Percentiles rank a stretch among this genome's conserved stretches.
Conservation (phyloP, 106 monocot species). For the Dendrobium chrysotoxum region DNA sequence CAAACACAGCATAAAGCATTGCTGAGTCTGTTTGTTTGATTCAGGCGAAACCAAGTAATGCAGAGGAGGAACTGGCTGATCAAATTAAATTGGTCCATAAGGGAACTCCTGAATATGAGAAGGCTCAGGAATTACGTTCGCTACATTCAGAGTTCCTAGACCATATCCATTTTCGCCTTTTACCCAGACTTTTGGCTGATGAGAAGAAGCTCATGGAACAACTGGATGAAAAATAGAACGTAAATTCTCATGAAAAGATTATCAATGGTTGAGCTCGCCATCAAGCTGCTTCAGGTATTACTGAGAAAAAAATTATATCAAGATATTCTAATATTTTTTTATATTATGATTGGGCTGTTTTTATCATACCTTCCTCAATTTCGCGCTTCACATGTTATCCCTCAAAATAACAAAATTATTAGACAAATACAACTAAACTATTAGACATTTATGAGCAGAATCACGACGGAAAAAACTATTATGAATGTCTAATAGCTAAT, state of each 20-base stretch:
- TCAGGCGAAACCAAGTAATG: neutral
- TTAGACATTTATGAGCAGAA: too few species aligned
- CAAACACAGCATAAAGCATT: neutral
- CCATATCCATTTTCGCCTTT: neutral
- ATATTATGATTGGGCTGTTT: too few species aligned
- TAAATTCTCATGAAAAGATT: neutral
- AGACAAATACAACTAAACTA: too few species aligned
- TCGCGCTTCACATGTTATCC: too few species aligned
- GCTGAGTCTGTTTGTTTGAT: neutral
- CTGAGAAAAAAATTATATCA: too few species aligned
- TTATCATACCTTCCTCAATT: too few species aligned
- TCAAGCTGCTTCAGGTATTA: too few species aligned
- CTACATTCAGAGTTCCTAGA: neutral
- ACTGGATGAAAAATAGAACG: neutral
- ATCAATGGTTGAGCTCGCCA: too few species aligned
- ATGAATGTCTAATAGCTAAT: too few species aligned
- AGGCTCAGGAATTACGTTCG: neutral
- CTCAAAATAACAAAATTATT: too few species aligned
- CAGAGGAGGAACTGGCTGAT: neutral
- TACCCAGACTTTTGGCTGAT: constrained; percentile 2
- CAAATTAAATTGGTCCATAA: neutral
- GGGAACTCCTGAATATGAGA: constrained; percentile 4
- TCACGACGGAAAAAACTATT: too few species aligned
- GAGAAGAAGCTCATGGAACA: neutral
- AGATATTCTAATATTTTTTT: too few species aligned